Base-by-base conservation (phyloP, 768 basidiomycete species). In the Boletales sp. region DNA sequence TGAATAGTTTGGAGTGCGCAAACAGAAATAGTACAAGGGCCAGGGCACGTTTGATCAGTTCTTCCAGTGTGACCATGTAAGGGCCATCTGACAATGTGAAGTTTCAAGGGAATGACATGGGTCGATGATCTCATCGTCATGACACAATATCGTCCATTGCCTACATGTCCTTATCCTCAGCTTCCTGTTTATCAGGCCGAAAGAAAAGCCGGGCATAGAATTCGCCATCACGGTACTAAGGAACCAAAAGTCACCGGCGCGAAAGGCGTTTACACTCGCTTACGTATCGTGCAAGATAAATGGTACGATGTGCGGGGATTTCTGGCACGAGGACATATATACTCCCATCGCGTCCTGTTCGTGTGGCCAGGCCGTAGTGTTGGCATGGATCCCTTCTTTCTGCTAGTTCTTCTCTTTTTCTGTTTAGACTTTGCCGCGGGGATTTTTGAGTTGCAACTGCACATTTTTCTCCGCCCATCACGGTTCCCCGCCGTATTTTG, bases 211-310 rank as follows among this genome's bases (percentile, higher is more conserved):
- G 15, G 32, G 41, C 36, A 37, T 17, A 15, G n/a, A n/a, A 13
- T 15, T 27, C 36, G 18, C 45, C 41, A 37, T 24, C 24, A 24
- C 24, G 24, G 24, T 24, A 24, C 24, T 19, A 48, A 37, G 35
- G 27, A 40, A 11, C 21, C 12, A 36, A 58, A 54, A 53, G 2
- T 42, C 39, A 4, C 52, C n/a, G n/a, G n/a, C 48, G 57, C 48
- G 53, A 56, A 24, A 5, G 24, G 35, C 17, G 36, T 58, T 59
- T 51, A 44, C 51, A 37, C 39, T 15, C 30, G 17, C 18, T 30
- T n/a, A 34, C 6, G 37, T 12, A 30, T 30, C 17, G 14, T 32
- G 30, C 7, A 47, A 21, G 29, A 13, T 19, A 37, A 24, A 24
- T 27, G 15, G n/a, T 34, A 13, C 48, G 39, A 50, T 32, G 19